Base-by-base conservation (phyloP, 768 basidiomycete genomes). In the Rhizopogon rudus region DNA sequence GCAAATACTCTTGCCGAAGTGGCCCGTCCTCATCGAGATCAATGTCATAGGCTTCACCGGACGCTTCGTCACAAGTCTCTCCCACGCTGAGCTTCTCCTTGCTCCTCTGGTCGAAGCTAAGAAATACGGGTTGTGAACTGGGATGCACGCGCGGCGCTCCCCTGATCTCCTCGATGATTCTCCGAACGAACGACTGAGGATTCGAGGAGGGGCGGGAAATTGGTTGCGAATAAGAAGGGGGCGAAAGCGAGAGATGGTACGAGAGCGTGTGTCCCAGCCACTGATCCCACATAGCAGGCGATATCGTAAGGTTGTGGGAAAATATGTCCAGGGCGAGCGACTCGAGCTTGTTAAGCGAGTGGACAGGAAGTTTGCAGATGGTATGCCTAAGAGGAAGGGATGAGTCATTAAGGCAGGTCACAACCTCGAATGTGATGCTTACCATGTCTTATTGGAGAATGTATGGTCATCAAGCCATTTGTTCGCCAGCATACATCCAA, bases 381-480 rank as follows among this genome's bases (percentile, higher is more conserved):
- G 84, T 83, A 60, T 92, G 86, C 89, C 89, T 92, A 60, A 58
- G 49, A 43, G 53, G 20, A 42, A 45, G 40, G 48, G 16, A 63
- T 25, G 25, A 25, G 25, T 25, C 4, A 25, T 31, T 58, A 8
- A 59, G 55, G 37, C 50, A 17, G 51, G 44, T 35, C 45, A 43
- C 40, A 39, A 43, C 7, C 31, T 2, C 5, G 14, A 39, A 10
- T 14, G 28, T 3, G 3, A 29, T 39, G 67, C 83, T 57, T 67
- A 90, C 90, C 90, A 92, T 52, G 90, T 92, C 74, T 90, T 91
- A 72, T 91, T 91, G 40, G 88, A 91, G 70, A 91, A 92, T 0
- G 90, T 91, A 63, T 92, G 90, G 61, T 92, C 90, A 60, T 91
- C 89, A 60, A 92, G 65, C 90, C 90, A 91, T 71, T 92, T 92